These are phyloP conservation scores for Moniliophthora roreri DNA, from an alignment of 1,284 basidiomycete genomes.

Conservation along the genomic window DNA sequence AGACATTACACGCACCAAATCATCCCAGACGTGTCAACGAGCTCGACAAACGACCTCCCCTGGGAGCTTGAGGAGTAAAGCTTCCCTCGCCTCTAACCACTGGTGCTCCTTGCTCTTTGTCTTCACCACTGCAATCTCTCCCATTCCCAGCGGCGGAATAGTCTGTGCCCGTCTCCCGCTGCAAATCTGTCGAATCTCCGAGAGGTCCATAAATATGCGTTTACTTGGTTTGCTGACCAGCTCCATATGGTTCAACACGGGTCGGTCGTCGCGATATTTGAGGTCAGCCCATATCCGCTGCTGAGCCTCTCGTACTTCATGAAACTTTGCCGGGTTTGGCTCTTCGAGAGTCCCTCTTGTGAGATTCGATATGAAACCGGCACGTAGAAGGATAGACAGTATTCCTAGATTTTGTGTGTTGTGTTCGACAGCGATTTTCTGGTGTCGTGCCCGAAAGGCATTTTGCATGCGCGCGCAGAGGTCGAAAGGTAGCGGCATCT, in stretches of 20 bases:
- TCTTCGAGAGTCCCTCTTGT: constrained; percentile 75
- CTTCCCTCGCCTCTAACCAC: constrained; percentile 74
- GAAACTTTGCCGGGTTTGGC: constrained; percentile 65
- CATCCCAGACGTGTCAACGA: constrained; percentile 22
- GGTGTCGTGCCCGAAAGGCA: constrained; percentile 82
- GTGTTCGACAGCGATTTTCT: constrained; percentile 71
- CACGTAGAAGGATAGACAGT: constrained; percentile 80
- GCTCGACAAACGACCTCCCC: constrained; percentile 80
- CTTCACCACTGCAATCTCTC: constrained; percentile 83
- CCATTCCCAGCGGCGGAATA: constrained; percentile 76
- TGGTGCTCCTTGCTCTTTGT: constrained; percentile 70
- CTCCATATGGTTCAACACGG: constrained; percentile 74
- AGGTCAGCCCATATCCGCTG: constrained; percentile 86
- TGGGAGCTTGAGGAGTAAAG: constrained; percentile 57
- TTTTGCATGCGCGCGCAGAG: constrained; percentile 87
- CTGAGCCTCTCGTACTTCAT: constrained; percentile 53
- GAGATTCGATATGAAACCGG: constrained; percentile 82
- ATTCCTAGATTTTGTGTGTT: constrained; percentile 83
- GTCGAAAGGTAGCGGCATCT: constrained; percentile 73
- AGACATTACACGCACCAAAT: background rate
- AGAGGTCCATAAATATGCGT: constrained; percentile 69
- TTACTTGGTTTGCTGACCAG: constrained; percentile 76
- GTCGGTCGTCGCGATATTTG: constrained; percentile 85
- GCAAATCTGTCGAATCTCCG: constrained; percentile 74
- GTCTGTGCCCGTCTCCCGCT: constrained; percentile 71